Evolutionary conservation across 257 asterid species (phyloP).

Genomic region (Capsicum pubescens): DNA sequence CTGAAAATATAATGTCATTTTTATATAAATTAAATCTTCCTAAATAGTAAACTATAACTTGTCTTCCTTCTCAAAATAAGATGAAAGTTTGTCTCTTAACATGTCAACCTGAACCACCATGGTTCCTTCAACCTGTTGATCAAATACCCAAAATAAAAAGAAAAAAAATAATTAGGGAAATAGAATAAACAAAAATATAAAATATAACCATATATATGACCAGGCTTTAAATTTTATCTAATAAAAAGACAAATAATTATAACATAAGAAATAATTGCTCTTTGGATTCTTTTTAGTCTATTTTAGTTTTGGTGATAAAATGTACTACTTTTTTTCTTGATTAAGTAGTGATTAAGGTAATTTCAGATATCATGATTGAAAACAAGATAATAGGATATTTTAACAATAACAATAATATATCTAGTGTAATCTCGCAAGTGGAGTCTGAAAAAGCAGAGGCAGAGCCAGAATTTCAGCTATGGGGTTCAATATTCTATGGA

Average conservation of each 20-base stretch:
- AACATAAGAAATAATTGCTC: background rate
- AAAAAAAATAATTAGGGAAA: background rate
- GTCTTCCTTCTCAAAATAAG: slow-evolving; percentile 20
- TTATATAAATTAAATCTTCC: background rate
- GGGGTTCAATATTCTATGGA: no score
- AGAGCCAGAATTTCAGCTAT: no score
- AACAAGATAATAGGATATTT: background rate
- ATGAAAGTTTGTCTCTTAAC: slow-evolving; percentile 12
- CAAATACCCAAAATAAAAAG: background rate
- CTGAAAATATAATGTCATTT: background rate
- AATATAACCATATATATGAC: no score
- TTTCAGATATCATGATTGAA: no score
- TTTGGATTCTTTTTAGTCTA: background rate
- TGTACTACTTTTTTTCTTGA: no score
- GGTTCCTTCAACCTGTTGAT: background rate
- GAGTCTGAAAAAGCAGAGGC: no score
- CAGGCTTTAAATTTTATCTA: background rate
- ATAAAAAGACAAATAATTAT: background rate
- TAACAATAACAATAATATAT: background rate
- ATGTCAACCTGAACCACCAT: background rate
- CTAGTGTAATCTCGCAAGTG: background rate
- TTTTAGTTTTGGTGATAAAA: background rate
- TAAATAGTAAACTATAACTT: slow-evolving; percentile 7
- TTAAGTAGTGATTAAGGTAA: no score
- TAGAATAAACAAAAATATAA: background rate